Evolutionary conservation across 495 filamentous ascomycete genomes (phyloP).

Genomic region (Daldinia bambusicola): DNA sequence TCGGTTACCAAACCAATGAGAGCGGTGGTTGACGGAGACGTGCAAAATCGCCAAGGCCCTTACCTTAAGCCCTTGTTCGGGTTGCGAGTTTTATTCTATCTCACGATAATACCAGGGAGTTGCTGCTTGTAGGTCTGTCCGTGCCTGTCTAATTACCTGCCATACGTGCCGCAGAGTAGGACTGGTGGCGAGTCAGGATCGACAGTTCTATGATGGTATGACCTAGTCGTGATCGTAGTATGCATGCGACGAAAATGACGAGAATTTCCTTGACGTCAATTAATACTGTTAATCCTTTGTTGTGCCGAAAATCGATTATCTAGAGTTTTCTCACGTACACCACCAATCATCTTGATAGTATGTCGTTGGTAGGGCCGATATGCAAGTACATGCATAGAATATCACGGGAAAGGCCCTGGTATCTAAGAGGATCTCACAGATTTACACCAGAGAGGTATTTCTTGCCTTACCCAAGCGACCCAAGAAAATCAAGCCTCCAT

Average conservation of each 20-base stretch:
- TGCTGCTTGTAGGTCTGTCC: not conserved
- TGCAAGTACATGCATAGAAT: slow-evolving; percentile 3
- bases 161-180: not conserved
- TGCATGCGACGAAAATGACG: slow-evolving; percentile 2
- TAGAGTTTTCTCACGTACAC: not conserved
- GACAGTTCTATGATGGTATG: slow-evolving; percentile 39
- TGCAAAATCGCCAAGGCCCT: slow-evolving; percentile 19
- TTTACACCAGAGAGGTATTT: not conserved
- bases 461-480: slow-evolving; percentile 30
- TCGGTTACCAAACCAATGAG: slow-evolving; percentile 22
- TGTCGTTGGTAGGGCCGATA: not conserved
- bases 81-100: slow-evolving; percentile 16
- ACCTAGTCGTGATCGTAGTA: slow-evolving; percentile 27
- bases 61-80: not conserved
- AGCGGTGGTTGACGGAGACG: slow-evolving; percentile 8
- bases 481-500: slow-evolving; percentile 19
- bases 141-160: not conserved
- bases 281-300: not conserved
- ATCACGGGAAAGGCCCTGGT: not conserved
- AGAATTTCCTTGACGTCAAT: slow-evolving; percentile 32
- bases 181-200: slow-evolving; percentile 35
- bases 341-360: slow-evolving; percentile 1
- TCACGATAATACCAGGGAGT: slow-evolving; percentile 39
- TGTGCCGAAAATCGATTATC: not conserved
- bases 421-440: slow-evolving; percentile 2